Evolutionary conservation across 257 asterid genomes (phyloP), one percentile per base, ranked within the genome.

Genomic region (Apocynum venetum): DNA sequence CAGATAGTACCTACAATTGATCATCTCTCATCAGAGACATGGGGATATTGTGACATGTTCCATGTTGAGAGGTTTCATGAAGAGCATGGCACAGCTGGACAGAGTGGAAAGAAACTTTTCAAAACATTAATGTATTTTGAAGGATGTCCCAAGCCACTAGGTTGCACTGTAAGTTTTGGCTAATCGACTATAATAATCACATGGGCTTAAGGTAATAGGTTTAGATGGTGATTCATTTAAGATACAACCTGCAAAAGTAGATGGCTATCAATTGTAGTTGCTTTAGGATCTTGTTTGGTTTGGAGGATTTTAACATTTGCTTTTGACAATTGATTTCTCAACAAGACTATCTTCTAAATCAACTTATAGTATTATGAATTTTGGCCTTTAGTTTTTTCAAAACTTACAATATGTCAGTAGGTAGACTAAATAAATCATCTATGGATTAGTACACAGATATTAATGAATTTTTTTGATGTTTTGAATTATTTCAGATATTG

Each of bases 121-220:
- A 95, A 93, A 86, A 93, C 99, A 17, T 88, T 95, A 83, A 95
- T 95, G 99, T 95, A 83, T 82, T 95, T 95, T 86, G 97, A 95
- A 80, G 99, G 92, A 80, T 95, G 99, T 86, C 99, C 98, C 56
- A 93, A 87, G 91, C 98, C 99, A 59, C 89, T 90, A 72, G 98
- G 99, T 72, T 95, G 87, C 92, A 95, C 98, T 78, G 99, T 95
- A 88, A 83, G 96, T 84, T 71, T 87, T 74, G 61, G 53, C 36
- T 71, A 57, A 75, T 77, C 76, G 76, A 71, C 71, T 40, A 46
- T 80, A 78, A 55, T 71, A 73, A 55, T 76, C 53, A 57, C 77
- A 60, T n/a, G 52, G 31, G 80, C 73, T 35, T 57, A 80, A 59
- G 74, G 79, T 72, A 48, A 12, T 71, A 17, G 75, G 43, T 72